These are phyloP conservation scores for Trametes cingulata DNA, from an alignment of 768 basidiomycete genomes.

Conservation along the genomic window DNA sequence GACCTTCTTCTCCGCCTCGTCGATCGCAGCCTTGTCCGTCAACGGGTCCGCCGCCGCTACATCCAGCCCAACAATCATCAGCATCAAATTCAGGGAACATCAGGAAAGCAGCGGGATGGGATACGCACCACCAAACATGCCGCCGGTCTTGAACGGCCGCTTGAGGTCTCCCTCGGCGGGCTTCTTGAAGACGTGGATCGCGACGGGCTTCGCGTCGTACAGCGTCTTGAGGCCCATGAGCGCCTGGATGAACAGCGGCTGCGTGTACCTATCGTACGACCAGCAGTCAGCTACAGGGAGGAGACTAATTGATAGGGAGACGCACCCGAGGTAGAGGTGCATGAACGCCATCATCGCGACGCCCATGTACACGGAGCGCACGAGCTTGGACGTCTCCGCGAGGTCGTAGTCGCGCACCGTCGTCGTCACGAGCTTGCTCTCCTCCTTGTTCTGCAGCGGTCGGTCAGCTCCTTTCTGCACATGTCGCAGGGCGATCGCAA, in stretches of 20 bases:
- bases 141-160: constrained; percentile 81
- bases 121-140: constrained; percentile 68
- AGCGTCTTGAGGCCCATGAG: constrained; percentile 94
- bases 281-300: not conserved
- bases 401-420: constrained; percentile 95
- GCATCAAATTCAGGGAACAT: not conserved
- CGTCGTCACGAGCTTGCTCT: constrained; percentile 80
- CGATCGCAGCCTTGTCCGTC: constrained; percentile 83
- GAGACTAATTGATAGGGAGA: not conserved
- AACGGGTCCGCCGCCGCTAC: constrained; percentile 64
- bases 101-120: too few species aligned
- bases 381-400: constrained; percentile 78
- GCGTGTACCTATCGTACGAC: constrained; percentile 59
- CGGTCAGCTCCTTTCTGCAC: not conserved
- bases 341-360: constrained; percentile 59
- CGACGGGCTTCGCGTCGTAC: constrained; percentile 82
- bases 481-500: too few species aligned
- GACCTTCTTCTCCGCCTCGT: constrained; percentile 85
- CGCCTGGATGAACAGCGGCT: constrained; percentile 93
- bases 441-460: constrained; percentile 51
- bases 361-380: constrained; percentile 43
- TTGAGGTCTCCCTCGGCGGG: constrained; percentile 83
- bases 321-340: constrained; percentile 82
- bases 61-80: not conserved
- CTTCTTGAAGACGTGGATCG: constrained; percentile 80